Conservation (phyloP, 352 stramenopile genomes). For the Globisporangium abappressorium region DNA sequence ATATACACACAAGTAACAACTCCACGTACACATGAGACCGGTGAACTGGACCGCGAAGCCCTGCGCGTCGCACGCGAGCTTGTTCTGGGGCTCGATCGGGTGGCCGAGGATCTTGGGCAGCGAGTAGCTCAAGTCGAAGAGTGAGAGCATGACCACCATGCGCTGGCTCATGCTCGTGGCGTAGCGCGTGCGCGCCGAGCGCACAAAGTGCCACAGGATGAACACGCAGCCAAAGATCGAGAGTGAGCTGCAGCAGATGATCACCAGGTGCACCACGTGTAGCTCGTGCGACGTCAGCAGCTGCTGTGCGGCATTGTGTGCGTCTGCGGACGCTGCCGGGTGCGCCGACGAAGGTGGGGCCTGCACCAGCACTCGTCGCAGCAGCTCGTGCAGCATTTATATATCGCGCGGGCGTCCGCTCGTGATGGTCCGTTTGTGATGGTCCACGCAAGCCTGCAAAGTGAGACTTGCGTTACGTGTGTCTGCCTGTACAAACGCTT, state of each 20-base stretch:
- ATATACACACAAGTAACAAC: not conserved
- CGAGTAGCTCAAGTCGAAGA: slow-evolving; percentile 49
- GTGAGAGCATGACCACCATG: slow-evolving; percentile 71
- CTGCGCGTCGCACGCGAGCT: slow-evolving; percentile 45
- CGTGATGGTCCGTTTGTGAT: not conserved
- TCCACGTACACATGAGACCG: slow-evolving; percentile 49
- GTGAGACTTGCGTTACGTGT: not conserved
- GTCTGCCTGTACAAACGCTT: not conserved
- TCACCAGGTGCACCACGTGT: slow-evolving; percentile 30
- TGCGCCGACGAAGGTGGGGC: not conserved
- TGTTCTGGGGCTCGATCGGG: slow-evolving; percentile 16
- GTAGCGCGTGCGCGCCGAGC: slow-evolving; percentile 19
- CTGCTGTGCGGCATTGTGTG: not conserved
- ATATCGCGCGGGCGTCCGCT: not conserved
- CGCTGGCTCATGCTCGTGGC: slow-evolving; percentile 54
- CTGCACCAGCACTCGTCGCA: slow-evolving; percentile 11
- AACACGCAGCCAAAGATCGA: slow-evolving; percentile 45
- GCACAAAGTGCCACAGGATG: slow-evolving; percentile 47
- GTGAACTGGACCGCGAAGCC: slow-evolving; percentile 50
- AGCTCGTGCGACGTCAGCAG: slow-evolving; percentile 29
- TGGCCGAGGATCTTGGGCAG: slow-evolving; percentile 54
- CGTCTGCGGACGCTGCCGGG: not conserved
- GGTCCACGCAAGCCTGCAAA: not conserved
- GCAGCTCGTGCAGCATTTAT: slow-evolving; percentile 13
- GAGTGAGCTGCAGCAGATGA: slow-evolving; percentile 35